Conservation (phyloP, 192 early-diverging fungal genomes). For the Linnemannia elongata region DNA sequence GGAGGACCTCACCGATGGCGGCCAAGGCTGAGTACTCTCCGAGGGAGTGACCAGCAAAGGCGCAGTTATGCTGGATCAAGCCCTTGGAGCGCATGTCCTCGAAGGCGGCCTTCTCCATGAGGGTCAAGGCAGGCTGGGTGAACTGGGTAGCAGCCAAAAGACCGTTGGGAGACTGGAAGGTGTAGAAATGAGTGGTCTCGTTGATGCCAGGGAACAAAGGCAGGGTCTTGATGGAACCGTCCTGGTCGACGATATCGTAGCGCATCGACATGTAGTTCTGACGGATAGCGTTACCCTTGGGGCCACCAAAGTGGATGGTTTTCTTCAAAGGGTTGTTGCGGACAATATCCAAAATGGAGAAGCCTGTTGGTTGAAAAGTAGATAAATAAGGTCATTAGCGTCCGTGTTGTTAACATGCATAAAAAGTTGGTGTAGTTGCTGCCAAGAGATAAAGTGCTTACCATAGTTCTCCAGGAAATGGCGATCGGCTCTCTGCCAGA, state of each 20-base stretch:
- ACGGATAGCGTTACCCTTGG: slow-evolving; percentile 85
- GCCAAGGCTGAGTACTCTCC: slow-evolving; percentile 96
- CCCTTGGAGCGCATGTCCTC: slow-evolving; percentile 92
- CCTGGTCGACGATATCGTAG: slow-evolving; percentile 87
- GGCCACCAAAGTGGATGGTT: slow-evolving; percentile 92
- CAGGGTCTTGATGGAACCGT: slow-evolving; percentile 80
- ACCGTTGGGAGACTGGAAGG: slow-evolving; percentile 87
- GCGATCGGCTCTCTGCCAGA: slow-evolving; percentile 93
- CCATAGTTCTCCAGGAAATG: slow-evolving; percentile 89
- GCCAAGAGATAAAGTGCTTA: slow-evolving; percentile 2
- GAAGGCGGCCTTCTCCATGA: slow-evolving; percentile 93
- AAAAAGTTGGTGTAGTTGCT: neutral
- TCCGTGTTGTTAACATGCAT: neutral
- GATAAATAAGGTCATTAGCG: neutral
- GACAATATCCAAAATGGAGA: slow-evolving; percentile 94
- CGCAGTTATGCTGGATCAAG: slow-evolving; percentile 85
- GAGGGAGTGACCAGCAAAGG: slow-evolving; percentile 94
- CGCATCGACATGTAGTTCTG: slow-evolving; percentile 89
- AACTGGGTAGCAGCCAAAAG: slow-evolving; percentile 96
- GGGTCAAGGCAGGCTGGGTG: slow-evolving; percentile 91
- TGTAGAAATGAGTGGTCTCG: slow-evolving; percentile 78
- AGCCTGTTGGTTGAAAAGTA: slow-evolving; percentile 46
- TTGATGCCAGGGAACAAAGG: slow-evolving; percentile 92
- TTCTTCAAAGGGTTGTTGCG: slow-evolving; percentile 84
- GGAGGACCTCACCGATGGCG: slow-evolving; percentile 88